Evolutionary conservation across 2,329 filamentous ascomycete genomes (phyloP), one percentile per base, ranked within the genome.

Genomic region (Amesomyces nigricolor): DNA sequence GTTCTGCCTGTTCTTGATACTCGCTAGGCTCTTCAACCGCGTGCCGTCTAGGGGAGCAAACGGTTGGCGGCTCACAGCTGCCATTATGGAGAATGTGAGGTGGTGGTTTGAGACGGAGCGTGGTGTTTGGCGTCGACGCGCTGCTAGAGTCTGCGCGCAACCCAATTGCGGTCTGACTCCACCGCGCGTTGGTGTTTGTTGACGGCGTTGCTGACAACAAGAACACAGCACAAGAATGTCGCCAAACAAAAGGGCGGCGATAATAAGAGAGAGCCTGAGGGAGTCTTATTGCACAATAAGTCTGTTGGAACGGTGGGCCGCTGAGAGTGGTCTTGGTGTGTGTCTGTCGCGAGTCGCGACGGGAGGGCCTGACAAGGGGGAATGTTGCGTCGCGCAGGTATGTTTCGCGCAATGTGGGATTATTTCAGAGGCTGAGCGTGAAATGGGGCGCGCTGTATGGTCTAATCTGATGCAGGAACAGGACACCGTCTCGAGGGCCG

Each of bases 1-100:
- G 76, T 86, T 86, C 68, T 91, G 88, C 70, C 85, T 78, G 71
- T 91, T 91, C 77, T 91, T 92, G 49, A 86, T 73, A 72, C 83
- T 89, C 26, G 84, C 85, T 64, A 92, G 75, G 61, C 77, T 82
- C 70, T 89, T 86, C 26, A 91, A 77, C 63, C 88, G 82, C 54
- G 83, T 75, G 63, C 78, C 78, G 67, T 88, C 82, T 53, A 91
- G 77, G 47, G 85, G 85, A 67, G 84, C 88, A 70, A 91, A 91
- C 5, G 88, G 88, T 72, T 89, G 86, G 66, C 88, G 82, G 59
- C 77, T 73, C 59, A 79, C 64, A 62, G 79, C 70, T 68, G 80
- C 78, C 80, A 84, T 83, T 65, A 66, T 67, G 67, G 54, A 61
- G 52, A 48, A 61, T 57, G 53, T 52, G 3, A 4, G 30, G 14